Conservation (phyloP, 2,329 filamentous ascomycete genomes). For the Chaetoscypha palmicola region DNA sequence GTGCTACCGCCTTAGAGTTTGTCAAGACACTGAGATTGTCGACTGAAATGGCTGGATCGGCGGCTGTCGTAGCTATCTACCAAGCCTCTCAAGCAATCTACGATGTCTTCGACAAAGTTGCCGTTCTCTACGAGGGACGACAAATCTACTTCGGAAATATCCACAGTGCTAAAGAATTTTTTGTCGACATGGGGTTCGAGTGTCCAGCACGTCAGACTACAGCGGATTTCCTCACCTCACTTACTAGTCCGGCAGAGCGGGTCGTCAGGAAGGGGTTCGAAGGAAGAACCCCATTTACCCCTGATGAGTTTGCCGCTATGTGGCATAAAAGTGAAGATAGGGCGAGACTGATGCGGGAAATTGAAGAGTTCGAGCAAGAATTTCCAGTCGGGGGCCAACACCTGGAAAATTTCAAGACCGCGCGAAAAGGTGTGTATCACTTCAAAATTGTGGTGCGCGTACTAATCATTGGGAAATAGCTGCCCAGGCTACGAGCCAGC, state of each 20-base stretch:
- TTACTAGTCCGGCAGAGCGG: constrained; percentile 51
- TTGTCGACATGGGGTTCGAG: constrained; percentile 63
- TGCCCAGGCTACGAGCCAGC: constrained; percentile 34
- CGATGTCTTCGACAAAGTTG: constrained; percentile 68
- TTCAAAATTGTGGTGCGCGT: not conserved
- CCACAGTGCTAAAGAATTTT: constrained; percentile 56
- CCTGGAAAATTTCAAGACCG: constrained; percentile 35
- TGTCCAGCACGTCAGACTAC: constrained; percentile 52
- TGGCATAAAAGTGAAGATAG: constrained; percentile 42
- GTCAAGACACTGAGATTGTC: constrained; percentile 57
- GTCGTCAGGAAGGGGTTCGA: constrained; percentile 50
- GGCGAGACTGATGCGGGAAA: constrained; percentile 36
- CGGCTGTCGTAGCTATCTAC: constrained; percentile 62
- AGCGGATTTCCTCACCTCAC: constrained; percentile 69
- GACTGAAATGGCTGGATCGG: constrained; percentile 55
- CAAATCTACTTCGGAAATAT: constrained; percentile 68
- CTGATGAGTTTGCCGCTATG: constrained; percentile 58
- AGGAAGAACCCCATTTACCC: constrained; percentile 54
- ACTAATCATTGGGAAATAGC: not conserved
- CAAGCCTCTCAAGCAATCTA: constrained; percentile 64
- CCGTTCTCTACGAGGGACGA: constrained; percentile 68
- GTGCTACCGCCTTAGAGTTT: constrained; percentile 66
- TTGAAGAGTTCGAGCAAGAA: constrained; percentile 21
- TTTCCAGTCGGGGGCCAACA: constrained; percentile 41
- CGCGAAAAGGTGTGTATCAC: constrained; percentile 28